Evolutionary conservation across 2,329 filamentous ascomycete genomes (phyloP), one percentile per base, ranked within the genome.

Genomic region (Pochonia chlamydosporia): DNA sequence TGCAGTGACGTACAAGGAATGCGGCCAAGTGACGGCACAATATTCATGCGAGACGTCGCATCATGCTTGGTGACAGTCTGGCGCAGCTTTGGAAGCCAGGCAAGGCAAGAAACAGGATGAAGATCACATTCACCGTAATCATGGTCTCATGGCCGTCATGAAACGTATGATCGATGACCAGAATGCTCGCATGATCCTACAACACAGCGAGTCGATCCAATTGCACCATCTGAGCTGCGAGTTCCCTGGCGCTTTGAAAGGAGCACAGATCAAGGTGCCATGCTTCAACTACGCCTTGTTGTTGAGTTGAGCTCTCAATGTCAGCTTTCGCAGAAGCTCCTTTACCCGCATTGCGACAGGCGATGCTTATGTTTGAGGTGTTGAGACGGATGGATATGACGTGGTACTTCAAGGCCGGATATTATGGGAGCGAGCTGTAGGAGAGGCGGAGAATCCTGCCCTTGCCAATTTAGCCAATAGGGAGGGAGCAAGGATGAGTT

Each of bases 121-220:
- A 65, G 30, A 78, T 59, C 16, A 75, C 68, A 53, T 78, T 77
- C 40, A 76, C 65, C 3, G 68, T 69, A 42, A 75, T 55, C 24
- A 61, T 68, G 13, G 54, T 54, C 56, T 76, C 73, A 45, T 67
- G 63, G 3, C 69, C 72, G 47, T 72, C 69, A 18, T 58, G 51
- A 35, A 59, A 43, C 13, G 53, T 47, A 35, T 52, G 56, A 5
- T 47, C 42, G 5, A 50, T 28, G 4, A 44, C 49, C 8, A 55
- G 44, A 13, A 58, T 26, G 13, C 57, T 54, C 4, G 72, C 73
- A 43, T 74, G 76, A 42, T 65, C 60, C 7, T 76, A 48, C 1
- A 76, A 50, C 3, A 64, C 59, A 48, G 75, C 72, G 16, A 75
- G 54, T 9, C 73, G 58, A 4, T 65, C 63, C 25, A 75, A 55